These are phyloP conservation scores for Ustilago loliicola DNA, from an alignment of 1,284 basidiomycete genomes.

Conservation along the genomic window DNA sequence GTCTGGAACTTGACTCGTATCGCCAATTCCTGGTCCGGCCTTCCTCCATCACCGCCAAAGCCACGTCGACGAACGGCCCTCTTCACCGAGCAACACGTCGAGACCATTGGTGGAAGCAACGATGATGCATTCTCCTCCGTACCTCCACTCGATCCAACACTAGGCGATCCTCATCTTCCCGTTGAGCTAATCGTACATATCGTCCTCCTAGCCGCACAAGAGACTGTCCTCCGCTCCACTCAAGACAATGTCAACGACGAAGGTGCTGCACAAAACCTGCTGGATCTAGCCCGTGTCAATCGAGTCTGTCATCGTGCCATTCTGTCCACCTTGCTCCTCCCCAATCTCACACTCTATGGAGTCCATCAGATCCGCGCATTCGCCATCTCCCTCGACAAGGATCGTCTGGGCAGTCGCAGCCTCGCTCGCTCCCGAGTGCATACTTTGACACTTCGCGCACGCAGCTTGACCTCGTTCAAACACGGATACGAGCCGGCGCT, in stretches of 20 bases:
- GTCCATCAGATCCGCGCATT: constrained; percentile 26
- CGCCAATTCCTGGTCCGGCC: constrained; percentile 16
- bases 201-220: constrained; percentile 30
- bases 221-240: background rate
- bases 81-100: constrained; percentile 40
- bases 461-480: background rate
- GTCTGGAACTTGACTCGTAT: constrained; percentile 34
- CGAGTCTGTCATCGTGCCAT: constrained; percentile 28
- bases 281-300: constrained; percentile 31
- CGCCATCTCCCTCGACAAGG: constrained; percentile 22
- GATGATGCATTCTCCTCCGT: background rate
- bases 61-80: constrained; percentile 24
- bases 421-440: constrained; percentile 14
- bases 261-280: constrained; percentile 7
- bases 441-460: constrained; percentile 19
- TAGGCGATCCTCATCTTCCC: constrained; percentile 22
- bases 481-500: constrained; percentile 26
- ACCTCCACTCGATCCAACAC: background rate
- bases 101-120: constrained; percentile 42
- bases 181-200: constrained; percentile 38
- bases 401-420: constrained; percentile 19
- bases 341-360: constrained; percentile 25
- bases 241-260: background rate
- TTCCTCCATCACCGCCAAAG: constrained; percentile 4
- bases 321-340: constrained; percentile 14